phyloP scores from a whole-genome alignment of 2,329 filamentous ascomycete species.

The Mycogone perniciosa region DNA sequence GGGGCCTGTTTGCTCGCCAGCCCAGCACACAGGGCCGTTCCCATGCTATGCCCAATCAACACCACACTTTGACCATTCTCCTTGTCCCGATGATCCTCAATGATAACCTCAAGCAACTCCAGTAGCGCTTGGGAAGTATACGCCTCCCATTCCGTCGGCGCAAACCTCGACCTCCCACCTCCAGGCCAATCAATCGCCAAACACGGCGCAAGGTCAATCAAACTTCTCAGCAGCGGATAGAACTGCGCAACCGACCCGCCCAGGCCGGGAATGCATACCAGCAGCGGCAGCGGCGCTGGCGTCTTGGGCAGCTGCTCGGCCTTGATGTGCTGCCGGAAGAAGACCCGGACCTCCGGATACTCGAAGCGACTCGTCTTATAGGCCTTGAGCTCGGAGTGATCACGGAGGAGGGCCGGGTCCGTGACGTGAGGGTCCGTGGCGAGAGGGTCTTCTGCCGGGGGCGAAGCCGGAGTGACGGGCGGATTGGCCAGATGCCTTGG shows the following conservation, averaged over 20 bases:
- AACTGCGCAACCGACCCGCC: constrained; percentile 93
- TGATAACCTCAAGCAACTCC: constrained; percentile 67
- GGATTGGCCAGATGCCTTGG: neutral
- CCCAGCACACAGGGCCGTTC: constrained; percentile 68
- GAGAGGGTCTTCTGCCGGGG: constrained; percentile 16
- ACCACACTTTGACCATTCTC: constrained; percentile 64
- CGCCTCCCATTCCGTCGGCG: constrained; percentile 64
- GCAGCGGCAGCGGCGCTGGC: constrained; percentile 68
- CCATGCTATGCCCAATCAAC: constrained; percentile 85
- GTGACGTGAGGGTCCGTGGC: constrained; percentile 41
- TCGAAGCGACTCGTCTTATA: constrained; percentile 66
- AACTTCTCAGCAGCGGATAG: constrained; percentile 68
- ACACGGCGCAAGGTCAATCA: constrained; percentile 78
- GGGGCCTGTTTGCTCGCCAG: constrained; percentile 48
- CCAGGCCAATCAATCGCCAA: constrained; percentile 82
- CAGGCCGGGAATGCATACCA: constrained; percentile 89
- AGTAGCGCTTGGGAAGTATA: constrained; percentile 72
- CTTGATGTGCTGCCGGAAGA: constrained; percentile 76
- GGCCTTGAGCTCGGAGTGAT: constrained; percentile 63
- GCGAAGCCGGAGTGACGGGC: neutral
- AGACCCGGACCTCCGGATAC: constrained; percentile 74
- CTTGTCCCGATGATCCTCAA: constrained; percentile 65
- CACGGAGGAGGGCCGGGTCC: constrained; percentile 74
- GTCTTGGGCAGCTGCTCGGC: constrained; percentile 70
- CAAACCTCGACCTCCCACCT: constrained; percentile 74